Percentiles rank a stretch among this genome's conserved stretches.
These are phyloP conservation scores for Gloeophyllum trabeum DNA, from an alignment of 768 basidiomycete genomes.

Conservation along the genomic window DNA sequence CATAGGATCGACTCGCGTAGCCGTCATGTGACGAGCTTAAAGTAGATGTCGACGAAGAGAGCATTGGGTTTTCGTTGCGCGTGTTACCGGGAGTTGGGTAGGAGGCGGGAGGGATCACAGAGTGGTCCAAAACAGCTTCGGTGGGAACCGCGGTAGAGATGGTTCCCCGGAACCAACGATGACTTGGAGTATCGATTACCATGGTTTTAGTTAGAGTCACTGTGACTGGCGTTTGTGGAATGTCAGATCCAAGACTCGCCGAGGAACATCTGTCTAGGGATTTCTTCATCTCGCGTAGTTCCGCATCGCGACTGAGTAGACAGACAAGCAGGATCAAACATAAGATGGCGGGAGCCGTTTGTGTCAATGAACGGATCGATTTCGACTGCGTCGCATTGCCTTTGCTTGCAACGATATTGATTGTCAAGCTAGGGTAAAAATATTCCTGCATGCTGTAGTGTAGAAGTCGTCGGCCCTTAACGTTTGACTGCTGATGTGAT, in stretches of 20 bases:
- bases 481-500: constrained; percentile 28
- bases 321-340: constrained; percentile 15
- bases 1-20: background rate
- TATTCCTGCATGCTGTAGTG: constrained; percentile 47
- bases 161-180: background rate
- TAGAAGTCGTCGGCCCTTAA: constrained; percentile 34
- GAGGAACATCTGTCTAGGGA: constrained; percentile 17
- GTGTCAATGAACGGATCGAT: constrained; percentile 9
- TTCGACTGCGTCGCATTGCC: background rate
- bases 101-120: background rate
- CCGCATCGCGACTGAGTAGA: constrained; percentile 15
- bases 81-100: background rate
- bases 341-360: constrained; percentile 15
- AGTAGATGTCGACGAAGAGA: background rate
- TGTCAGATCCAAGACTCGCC: constrained; percentile 10
- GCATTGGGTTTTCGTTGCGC: background rate
- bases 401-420: constrained; percentile 11
- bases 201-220: constrained; percentile 31
- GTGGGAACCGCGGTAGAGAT: background rate
- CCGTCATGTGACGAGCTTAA: background rate
- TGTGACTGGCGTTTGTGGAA: constrained; percentile 15
- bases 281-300: constrained; percentile 17
- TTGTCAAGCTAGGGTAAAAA: constrained; percentile 43
- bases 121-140: background rate
- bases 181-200: background rate